Base-by-base conservation (phyloP, 2,329 filamentous ascomycete species). In the Sporothrix pallida region DNA sequence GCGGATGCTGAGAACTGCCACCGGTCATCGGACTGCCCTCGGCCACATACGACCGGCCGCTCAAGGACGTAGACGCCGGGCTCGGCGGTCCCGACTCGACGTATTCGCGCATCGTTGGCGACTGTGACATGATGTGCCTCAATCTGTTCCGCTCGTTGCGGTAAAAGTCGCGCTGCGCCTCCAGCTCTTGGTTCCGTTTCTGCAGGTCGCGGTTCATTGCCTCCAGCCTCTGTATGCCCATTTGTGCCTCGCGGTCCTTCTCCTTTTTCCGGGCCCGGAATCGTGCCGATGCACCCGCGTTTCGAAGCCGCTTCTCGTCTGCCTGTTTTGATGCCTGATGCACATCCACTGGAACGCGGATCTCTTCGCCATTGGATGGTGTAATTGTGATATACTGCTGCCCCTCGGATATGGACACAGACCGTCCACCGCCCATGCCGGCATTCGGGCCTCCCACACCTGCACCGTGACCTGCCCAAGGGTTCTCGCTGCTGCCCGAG, bases 181-280 rank as follows among this genome's bases (percentile, higher is more conserved):
- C 86, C 46, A 87, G 75, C 9, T 88, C 86, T 46, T 87, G 86
- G 7, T 88, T 79, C 42, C 84, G 83, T 46, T 84, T 83, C 73
- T 87, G 83, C 74, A 93, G 82, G n/a, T 93, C 90, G 68, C 91
- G 88, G 72, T 91, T 86, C 76, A 91, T 87, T 71, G 88, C 86
- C 79, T 93, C 91, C 72, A 95, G 84, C 77, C 90, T 88, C 70
- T 92, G 86, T 76, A 95, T 90, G 69, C 88, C 91, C 72, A 87
- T 86, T 17, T 89, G 88, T 73, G 91, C 91, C 80, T 94, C 91
- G 77, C 88, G 89, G 80, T 95, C 93, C 80, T 92, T 91, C 79
- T 94, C 93, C 83, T 97, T 97, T 79, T 94, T 90, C 74, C 94
- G 88, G 79, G 91, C 89, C 72, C 94, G 88, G 77, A 97, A 96